Conservation (phyloP, 2,329 filamentous ascomycete genomes). For the Trichoderma lentiforme region DNA sequence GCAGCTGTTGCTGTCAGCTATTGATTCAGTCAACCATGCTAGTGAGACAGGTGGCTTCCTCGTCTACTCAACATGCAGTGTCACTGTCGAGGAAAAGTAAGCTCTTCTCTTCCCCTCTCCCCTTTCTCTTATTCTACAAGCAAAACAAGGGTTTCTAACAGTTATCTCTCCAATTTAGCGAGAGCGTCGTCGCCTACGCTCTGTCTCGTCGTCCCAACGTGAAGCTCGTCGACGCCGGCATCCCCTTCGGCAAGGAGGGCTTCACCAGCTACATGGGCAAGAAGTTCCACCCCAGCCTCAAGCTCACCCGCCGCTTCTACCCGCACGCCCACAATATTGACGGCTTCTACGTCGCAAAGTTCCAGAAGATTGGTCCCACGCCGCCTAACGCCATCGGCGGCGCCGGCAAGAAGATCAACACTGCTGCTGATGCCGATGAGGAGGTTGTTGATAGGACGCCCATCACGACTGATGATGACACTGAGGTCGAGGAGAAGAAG, state of each 20-base stretch:
- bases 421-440: slow-evolving; percentile 29
- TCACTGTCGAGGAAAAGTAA: slow-evolving; percentile 77
- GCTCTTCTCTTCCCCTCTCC: background rate
- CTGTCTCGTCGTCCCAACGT: slow-evolving; percentile 90
- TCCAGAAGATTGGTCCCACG: slow-evolving; percentile 85
- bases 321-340: slow-evolving; percentile 93
- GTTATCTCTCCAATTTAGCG: slow-evolving; percentile 33
- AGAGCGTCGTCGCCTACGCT: slow-evolving; percentile 90
- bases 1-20: slow-evolving; percentile 85
- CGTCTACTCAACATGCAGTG: slow-evolving; percentile 94
- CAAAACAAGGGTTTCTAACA: background rate
- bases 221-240: slow-evolving; percentile 83
- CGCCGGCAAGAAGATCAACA: slow-evolving; percentile 32
- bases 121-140: background rate
- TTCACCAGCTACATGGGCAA: slow-evolving; percentile 91
- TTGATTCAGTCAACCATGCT: slow-evolving; percentile 88
- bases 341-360: slow-evolving; percentile 97
- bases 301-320: slow-evolving; percentile 80
- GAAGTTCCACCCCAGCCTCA: slow-evolving; percentile 81
- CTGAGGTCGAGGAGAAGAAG: slow-evolving; percentile 37
- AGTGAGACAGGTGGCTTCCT: slow-evolving; percentile 93
- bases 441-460: slow-evolving; percentile 67
- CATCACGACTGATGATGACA: slow-evolving; percentile 50
- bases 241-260: slow-evolving; percentile 87
- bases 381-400: slow-evolving; percentile 47